Percentiles rank a stretch among this genome's conserved stretches.
These are phyloP conservation scores for Chaetomiaceae sp. DNA, from an alignment of 2,329 filamentous ascomycete species.

Conservation along the genomic window DNA sequence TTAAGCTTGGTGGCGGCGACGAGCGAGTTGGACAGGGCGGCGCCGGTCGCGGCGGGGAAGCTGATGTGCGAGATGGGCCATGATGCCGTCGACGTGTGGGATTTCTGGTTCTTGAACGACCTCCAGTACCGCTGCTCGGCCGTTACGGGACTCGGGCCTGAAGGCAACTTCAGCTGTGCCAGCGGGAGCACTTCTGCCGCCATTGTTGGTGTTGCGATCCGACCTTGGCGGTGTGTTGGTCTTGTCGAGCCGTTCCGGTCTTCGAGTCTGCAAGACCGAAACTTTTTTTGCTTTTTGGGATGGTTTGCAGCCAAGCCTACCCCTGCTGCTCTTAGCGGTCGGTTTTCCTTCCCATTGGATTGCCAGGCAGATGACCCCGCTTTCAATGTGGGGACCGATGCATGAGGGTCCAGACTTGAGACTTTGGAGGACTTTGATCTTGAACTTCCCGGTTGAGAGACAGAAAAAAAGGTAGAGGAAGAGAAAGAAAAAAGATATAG, in stretches of 20 bases:
- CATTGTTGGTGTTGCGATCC: conserved; percentile 48
- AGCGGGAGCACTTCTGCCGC: conserved; percentile 80
- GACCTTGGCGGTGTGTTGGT: conserved; percentile 8
- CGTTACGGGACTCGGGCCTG: conserved; percentile 76
- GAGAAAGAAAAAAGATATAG: too few relatives aligned
- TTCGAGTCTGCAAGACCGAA: background rate
- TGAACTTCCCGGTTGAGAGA: too few relatives aligned
- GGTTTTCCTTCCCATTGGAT: background rate
- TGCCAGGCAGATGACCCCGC: background rate
- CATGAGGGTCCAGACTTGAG: background rate
- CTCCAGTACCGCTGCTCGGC: conserved; percentile 96
- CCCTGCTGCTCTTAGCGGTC: background rate
- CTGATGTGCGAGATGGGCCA: conserved; percentile 90
- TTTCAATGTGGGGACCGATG: background rate
- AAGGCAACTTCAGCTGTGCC: conserved; percentile 75
- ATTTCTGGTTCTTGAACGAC: conserved; percentile 85
- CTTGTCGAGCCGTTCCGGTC: background rate
- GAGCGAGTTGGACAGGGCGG: conserved; percentile 34
- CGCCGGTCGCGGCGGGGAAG: conserved; percentile 51
- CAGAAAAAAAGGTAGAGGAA: too few relatives aligned
- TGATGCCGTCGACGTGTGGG: conserved; percentile 85
- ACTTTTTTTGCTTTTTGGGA: conserved; percentile 11
- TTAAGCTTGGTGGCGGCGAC: conserved; percentile 46
- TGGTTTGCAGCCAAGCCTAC: background rate
- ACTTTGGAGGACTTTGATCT: too few relatives aligned